Percentiles rank a stretch among this genome's conserved stretches.
Conservation (phyloP, 2,329 filamentous ascomycete genomes). For the Microascus cirrosus region DNA sequence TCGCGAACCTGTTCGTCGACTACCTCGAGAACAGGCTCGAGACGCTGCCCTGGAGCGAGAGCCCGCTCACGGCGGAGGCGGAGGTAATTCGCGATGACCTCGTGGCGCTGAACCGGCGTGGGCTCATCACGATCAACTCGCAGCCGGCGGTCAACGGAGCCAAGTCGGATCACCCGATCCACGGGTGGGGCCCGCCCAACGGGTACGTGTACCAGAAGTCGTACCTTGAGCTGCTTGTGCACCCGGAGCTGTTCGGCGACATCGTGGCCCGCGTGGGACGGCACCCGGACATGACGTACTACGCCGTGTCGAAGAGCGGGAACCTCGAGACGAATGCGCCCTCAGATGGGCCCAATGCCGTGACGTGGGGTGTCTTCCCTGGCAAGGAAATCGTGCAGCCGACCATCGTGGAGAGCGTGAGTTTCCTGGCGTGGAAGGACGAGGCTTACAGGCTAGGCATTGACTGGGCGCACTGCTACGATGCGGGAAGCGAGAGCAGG, state of each 20-base stretch:
- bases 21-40: conserved; percentile 76
- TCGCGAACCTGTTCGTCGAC: conserved; percentile 72
- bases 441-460: conserved; percentile 88
- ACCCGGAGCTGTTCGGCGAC: conserved; percentile 66
- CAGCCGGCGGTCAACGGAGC: conserved; percentile 89
- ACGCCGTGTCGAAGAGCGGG: conserved; percentile 78
- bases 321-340: conserved; percentile 76
- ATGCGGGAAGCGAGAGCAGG: conserved; percentile 63
- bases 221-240: conserved; percentile 84
- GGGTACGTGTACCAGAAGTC: conserved; percentile 98
- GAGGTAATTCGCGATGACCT: conserved; percentile 67
- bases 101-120: conserved; percentile 71
- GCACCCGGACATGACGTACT: conserved; percentile 80
- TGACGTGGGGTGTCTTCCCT: conserved; percentile 98
- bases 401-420: conserved; percentile 97
- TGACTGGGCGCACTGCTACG: conserved; percentile 90
- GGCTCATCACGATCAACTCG: conserved; percentile 91
- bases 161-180: conserved; percentile 74
- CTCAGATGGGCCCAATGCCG: conserved; percentile 85
- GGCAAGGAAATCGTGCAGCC: conserved; percentile 99
- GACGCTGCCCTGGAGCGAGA: conserved; percentile 87
- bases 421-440: conserved; percentile 97
- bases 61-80: conserved; percentile 73
- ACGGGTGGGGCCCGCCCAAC: conserved; percentile 90
- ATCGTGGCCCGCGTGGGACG: conserved; percentile 67